Evolutionary conservation across 2,329 filamentous ascomycete species (phyloP).

Genomic region (Trichoderma koningii): DNA sequence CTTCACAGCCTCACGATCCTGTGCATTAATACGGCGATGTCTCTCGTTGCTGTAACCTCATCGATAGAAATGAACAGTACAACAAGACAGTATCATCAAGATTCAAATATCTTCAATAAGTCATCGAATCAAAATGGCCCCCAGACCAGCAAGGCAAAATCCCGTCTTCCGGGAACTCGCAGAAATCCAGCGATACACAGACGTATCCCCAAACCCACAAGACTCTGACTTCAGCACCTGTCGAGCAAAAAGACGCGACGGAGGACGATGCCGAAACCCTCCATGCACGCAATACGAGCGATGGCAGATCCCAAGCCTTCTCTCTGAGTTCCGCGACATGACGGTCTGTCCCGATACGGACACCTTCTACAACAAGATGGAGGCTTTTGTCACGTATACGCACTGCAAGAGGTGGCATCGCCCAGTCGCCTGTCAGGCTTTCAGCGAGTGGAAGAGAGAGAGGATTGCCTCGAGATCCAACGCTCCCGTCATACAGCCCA

Average conservation of each 20-base stretch:
- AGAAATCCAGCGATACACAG: slow-evolving; percentile 14
- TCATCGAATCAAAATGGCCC: neutral
- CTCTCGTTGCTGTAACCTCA: neutral
- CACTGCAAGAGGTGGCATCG: slow-evolving; percentile 21
- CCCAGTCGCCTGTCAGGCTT: neutral
- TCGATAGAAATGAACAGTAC: neutral
- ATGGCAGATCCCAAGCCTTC: neutral
- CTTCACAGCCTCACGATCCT: slow-evolving; percentile 17
- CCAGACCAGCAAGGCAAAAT: neutral
- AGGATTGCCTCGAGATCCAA: neutral
- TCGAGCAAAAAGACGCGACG: slow-evolving; percentile 11
- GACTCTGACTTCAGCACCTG: slow-evolving; percentile 11
- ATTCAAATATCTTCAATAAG: neutral
- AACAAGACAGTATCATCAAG: neutral
- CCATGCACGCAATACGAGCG: slow-evolving; percentile 3
- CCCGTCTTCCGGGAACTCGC: slow-evolving; percentile 7
- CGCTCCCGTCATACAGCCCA: neutral
- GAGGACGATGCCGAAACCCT: slow-evolving; percentile 11
- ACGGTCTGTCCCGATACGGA: slow-evolving; percentile 12
- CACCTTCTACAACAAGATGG: slow-evolving; percentile 5
- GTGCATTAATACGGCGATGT: neutral
- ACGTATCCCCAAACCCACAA: slow-evolving; percentile 5
- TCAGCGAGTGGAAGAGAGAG: slow-evolving; percentile 8
- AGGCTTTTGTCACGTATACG: slow-evolving; percentile 13
- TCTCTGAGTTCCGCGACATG: slow-evolving; percentile 3